phyloP scores from a whole-genome alignment of 805 yeast species.

The Metschnikowia cerradonensis region DNA sequence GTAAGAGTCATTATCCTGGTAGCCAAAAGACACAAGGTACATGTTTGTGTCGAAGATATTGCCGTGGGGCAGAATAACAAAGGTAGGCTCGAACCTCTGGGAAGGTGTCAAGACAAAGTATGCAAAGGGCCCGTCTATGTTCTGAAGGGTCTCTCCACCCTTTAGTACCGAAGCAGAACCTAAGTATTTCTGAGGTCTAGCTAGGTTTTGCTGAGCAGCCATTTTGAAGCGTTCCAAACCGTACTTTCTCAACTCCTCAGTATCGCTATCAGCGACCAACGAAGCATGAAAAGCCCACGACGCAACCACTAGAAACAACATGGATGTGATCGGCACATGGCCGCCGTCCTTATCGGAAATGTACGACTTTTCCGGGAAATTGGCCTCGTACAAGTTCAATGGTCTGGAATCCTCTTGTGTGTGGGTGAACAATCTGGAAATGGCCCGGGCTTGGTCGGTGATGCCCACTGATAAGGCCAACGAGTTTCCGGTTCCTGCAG shows the following conservation, averaged over 20 bases:
- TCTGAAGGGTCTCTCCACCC: constrained; percentile 9
- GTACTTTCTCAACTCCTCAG: constrained; percentile 56
- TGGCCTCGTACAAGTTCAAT: constrained; percentile 42
- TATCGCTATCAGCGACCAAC: constrained; percentile 74
- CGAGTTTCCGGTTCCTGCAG: constrained; percentile 88
- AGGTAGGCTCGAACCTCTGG: constrained; percentile 54
- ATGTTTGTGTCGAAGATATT: constrained; percentile 38
- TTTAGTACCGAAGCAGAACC: constrained; percentile 32
- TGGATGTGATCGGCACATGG: constrained; percentile 7
- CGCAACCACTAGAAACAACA: constrained; percentile 56
- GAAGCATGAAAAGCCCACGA: constrained; percentile 89
- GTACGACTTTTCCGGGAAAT: constrained; percentile 36
- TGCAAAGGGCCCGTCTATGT: constrained; percentile 38
- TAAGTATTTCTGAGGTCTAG: constrained; percentile 46
- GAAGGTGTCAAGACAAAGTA: constrained; percentile 59
- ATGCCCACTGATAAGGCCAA: constrained; percentile 58
- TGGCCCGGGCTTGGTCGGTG: constrained; percentile 21
- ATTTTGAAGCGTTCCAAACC: constrained; percentile 66
- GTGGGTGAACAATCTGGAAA: constrained; percentile 34
- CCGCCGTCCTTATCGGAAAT: constrained; percentile 20
- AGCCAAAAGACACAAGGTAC: constrained; percentile 45
- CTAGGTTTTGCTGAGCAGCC: constrained; percentile 59
- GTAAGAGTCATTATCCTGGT: constrained; percentile 24
- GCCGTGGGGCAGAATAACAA: constrained; percentile 60
- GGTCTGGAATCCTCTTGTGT: constrained; percentile 19